Conservation (phyloP, 2,329 filamentous ascomycete species). For the Nakataea oryzae region DNA sequence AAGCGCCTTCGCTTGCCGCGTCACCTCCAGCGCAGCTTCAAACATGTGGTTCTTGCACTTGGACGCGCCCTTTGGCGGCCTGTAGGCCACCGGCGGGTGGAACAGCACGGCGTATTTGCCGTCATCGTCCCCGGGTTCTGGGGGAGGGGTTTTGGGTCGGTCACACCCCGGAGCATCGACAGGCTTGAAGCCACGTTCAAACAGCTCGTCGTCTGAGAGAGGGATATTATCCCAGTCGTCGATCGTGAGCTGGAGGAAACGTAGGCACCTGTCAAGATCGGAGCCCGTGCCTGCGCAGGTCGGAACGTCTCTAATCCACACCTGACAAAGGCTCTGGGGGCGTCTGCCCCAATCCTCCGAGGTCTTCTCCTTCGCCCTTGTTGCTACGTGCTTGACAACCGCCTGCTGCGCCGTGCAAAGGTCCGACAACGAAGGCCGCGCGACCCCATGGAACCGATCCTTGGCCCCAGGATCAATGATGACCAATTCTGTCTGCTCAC, state of each 20-base stretch:
- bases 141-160: conserved; percentile 3
- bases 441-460: conserved; percentile 12
- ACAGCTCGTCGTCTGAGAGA: conserved; percentile 15
- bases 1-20: conserved; percentile 13
- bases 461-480: conserved; percentile 38
- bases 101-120: conserved; percentile 26
- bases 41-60: conserved; percentile 34
- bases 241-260: conserved; percentile 22
- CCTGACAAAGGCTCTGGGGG: conserved; percentile 18
- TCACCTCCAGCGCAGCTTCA: conserved; percentile 25
- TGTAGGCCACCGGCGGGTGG: conserved; percentile 28
- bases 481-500: conserved; percentile 32
- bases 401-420: conserved; percentile 34
- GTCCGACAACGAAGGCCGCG: conserved; percentile 17
- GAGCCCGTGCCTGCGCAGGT: neutral
- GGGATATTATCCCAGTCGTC: conserved; percentile 25
- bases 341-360: conserved; percentile 15
- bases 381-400: conserved; percentile 26
- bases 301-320: conserved; percentile 34
- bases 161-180: conserved; percentile 1
- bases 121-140: conserved; percentile 6
- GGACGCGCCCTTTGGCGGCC: conserved; percentile 9
- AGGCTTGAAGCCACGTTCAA: conserved; percentile 24
- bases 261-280: conserved; percentile 30
- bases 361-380: conserved; percentile 15